These are phyloP conservation scores for Pulveroboletus frians DNA, from an alignment of 768 basidiomycete species.

Conservation along the genomic window DNA sequence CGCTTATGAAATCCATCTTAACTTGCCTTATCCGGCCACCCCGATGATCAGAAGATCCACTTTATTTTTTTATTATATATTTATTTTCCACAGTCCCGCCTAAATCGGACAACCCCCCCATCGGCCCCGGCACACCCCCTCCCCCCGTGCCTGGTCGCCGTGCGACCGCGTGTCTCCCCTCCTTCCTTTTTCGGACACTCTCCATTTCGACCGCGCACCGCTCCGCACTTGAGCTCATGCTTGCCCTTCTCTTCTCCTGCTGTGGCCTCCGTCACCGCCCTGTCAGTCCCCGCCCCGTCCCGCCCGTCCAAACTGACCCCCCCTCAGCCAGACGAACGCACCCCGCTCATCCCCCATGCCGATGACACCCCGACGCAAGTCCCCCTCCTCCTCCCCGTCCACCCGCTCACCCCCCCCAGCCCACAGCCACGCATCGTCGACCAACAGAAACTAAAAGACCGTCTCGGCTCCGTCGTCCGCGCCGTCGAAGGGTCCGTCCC, in stretches of 20 bases:
- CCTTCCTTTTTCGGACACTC: constrained; percentile 7
- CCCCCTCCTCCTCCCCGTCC: neutral
- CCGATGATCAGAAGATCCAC: constrained; percentile 33
- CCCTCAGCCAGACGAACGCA: constrained; percentile 17
- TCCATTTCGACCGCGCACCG: constrained; percentile 1
- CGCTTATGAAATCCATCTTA: constrained; percentile 33
- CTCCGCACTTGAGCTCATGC: constrained; percentile 16
- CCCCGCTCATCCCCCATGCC: constrained; percentile 27
- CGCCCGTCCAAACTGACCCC: constrained; percentile 1
- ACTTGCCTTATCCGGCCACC: constrained; percentile 20
- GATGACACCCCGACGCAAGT: constrained; percentile 26
- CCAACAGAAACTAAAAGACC: constrained; percentile 46
- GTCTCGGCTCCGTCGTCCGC: constrained; percentile 52
- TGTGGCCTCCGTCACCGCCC: constrained; percentile 23
- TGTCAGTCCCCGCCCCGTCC: constrained; percentile 10
- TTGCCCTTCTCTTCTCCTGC: constrained; percentile 26
- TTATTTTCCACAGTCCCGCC: constrained; percentile 15
- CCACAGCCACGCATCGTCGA: constrained; percentile 36
- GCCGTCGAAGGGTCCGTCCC: constrained; percentile 52
- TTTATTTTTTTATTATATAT: constrained; percentile 2
- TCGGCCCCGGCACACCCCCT: constrained; percentile 20
- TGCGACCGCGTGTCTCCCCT: constrained; percentile 6
- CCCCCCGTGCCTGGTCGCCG: constrained; percentile 31
- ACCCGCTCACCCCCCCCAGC: constrained; percentile 10
- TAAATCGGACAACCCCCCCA: constrained; percentile 25